Percentiles rank a stretch among this genome's conserved stretches.
Conservation (phyloP, 805 yeast species). For the Helenozyma baotianmanensis region DNA sequence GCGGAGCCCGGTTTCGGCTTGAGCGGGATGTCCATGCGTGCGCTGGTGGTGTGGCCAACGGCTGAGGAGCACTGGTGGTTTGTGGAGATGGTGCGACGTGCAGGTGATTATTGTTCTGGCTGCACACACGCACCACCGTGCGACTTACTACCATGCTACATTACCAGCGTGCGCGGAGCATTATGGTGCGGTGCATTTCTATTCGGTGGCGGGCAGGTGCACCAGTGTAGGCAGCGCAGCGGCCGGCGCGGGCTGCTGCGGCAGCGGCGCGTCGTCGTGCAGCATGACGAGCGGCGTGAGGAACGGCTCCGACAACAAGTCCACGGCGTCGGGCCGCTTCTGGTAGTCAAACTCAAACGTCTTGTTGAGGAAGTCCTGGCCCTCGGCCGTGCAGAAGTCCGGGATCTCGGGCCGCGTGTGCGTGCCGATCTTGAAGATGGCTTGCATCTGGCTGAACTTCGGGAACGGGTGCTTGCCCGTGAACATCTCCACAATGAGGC, state of each 20-base stretch:
- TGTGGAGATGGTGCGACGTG: too few species aligned
- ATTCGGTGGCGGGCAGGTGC: too few species aligned
- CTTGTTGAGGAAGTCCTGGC: constrained; percentile 57
- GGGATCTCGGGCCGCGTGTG: constrained; percentile 80
- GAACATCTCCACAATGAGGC: constrained; percentile 89
- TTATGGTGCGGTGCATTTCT: too few species aligned
- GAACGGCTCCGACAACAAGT: constrained; percentile 63
- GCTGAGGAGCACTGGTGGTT: too few species aligned
- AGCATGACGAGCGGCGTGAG: constrained; percentile 45
- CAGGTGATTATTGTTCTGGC: too few species aligned
- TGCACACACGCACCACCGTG: too few species aligned
- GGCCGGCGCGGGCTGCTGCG: too few species aligned
- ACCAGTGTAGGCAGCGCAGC: too few species aligned
- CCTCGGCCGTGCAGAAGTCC: constrained; percentile 61
- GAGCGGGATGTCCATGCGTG: constrained; percentile 39
- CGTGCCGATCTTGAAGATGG: constrained; percentile 90
- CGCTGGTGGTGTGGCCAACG: too few species aligned
- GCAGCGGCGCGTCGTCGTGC: neutral
- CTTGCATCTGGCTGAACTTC: constrained; percentile 92
- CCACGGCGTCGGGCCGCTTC: constrained; percentile 69
- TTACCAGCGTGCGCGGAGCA: too few species aligned
- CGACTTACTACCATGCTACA: too few species aligned
- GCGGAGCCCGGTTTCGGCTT: constrained; percentile 37
- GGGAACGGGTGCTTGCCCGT: constrained; percentile 97
- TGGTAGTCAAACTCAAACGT: constrained; percentile 75